Percentiles rank a stretch among this genome's conserved stretches.
These are phyloP conservation scores for Orbilia brochopaga DNA, from an alignment of 2,329 filamentous ascomycete species.

Conservation along the genomic window DNA sequence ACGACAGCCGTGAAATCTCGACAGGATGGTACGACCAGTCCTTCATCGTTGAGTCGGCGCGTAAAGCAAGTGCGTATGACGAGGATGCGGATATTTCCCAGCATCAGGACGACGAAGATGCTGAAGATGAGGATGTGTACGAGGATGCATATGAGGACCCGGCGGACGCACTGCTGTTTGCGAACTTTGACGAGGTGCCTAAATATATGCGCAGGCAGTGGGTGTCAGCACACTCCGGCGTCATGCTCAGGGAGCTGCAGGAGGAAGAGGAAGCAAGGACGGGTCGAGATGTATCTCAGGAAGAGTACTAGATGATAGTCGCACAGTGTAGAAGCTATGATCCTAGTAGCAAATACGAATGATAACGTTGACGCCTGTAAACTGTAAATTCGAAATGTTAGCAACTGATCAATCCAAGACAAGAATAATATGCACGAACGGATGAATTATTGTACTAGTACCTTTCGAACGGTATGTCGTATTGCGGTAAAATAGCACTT, in stretches of 20 bases:
- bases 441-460: too few species aligned
- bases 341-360: too few species aligned
- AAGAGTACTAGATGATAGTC: too few species aligned
- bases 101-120: background rate
- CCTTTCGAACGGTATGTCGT: too few species aligned
- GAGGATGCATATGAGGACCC: background rate
- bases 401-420: too few species aligned
- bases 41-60: background rate
- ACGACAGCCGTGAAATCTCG: background rate
- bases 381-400: too few species aligned
- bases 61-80: background rate
- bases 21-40: background rate
- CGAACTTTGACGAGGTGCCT: constrained; percentile 20
- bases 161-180: background rate
- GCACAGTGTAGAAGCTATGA: too few species aligned
- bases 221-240: constrained; percentile 7
- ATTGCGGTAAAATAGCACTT: too few species aligned
- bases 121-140: background rate
- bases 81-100: background rate
- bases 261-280: background rate
- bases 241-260: constrained; percentile 8
- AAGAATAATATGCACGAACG: too few species aligned
- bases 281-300: too few species aligned
- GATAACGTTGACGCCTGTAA: too few species aligned
- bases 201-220: constrained; percentile 9